A percentile compares a stretch with the other conserved stretches of the same genome.
Conservation (phyloP, 116 monocot species). For the Iris pallida region DNA sequence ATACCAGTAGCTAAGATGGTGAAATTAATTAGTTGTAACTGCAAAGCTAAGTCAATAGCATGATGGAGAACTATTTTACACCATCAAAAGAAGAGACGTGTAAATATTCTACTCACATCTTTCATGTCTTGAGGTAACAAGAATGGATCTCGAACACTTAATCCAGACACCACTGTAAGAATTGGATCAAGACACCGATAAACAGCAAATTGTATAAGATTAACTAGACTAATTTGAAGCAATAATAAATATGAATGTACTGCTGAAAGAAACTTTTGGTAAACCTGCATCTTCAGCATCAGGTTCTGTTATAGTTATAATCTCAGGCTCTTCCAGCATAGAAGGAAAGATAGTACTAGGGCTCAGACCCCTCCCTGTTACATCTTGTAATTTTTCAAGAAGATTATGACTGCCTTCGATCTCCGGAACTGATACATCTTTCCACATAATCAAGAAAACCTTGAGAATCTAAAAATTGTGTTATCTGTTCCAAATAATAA, state of each 20-base stretch:
- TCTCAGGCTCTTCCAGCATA: constrained; percentile 55
- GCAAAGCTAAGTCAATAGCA: too few relatives aligned
- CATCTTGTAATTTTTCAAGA: constrained; percentile 97
- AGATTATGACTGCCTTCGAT: constrained; percentile 61
- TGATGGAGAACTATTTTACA: too few relatives aligned
- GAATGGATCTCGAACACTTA: too few relatives aligned
- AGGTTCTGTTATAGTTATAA: constrained; percentile 71
- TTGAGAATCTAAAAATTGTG: constrained; percentile 94
- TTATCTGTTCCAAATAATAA: constrained; percentile 48
- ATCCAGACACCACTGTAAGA: too few relatives aligned
- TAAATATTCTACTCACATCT: too few relatives aligned
- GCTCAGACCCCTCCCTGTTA: constrained; percentile 84
- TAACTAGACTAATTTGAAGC: too few relatives aligned
- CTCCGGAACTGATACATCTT: constrained; percentile 67
- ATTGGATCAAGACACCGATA: too few relatives aligned
- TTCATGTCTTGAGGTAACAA: too few relatives aligned
- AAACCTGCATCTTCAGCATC: constrained; percentile 47
- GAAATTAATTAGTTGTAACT: too few relatives aligned
- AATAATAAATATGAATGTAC: constrained; percentile 1
- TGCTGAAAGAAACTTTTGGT: not conserved
- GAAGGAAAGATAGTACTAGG: constrained; percentile 64
- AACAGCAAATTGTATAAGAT: too few relatives aligned
- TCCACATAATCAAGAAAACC: constrained; percentile 89
- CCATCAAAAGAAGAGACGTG: too few relatives aligned
- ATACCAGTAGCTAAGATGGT: too few relatives aligned